phyloP scores from a whole-genome alignment of 2,329 filamentous ascomycete genomes.

The Beauveria pseudobassiana region DNA sequence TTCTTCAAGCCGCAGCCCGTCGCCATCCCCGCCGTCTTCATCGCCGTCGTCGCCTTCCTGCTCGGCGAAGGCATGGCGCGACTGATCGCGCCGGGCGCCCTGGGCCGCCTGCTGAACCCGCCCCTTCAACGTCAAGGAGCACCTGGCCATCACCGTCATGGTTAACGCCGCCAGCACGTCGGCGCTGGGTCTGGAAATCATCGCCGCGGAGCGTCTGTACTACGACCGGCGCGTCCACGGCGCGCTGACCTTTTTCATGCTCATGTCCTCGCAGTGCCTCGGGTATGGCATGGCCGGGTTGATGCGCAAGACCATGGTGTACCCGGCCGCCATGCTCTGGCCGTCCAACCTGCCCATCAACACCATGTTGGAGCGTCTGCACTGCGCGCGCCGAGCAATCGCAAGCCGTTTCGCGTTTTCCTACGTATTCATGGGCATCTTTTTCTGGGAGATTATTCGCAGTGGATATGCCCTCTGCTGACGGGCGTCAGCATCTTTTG shows the following conservation, averaged over 20 bases:
- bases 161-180: conserved; percentile 31
- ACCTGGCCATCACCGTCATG: conserved; percentile 33
- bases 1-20: conserved; percentile 11
- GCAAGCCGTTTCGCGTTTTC: conserved; percentile 33
- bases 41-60: conserved; percentile 6
- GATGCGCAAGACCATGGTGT: conserved; percentile 36
- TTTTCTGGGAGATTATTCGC: conserved; percentile 40
- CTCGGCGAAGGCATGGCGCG: conserved; percentile 6
- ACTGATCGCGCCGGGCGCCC: not conserved
- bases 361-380: conserved; percentile 23
- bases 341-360: conserved; percentile 23
- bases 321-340: conserved; percentile 37
- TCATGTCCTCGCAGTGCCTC: conserved; percentile 39
- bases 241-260: conserved; percentile 34
- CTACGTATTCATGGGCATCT: conserved; percentile 30
- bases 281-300: conserved; percentile 43
- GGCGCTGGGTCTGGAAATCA: conserved; percentile 26
- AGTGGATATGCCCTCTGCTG: conserved; percentile 37
- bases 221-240: conserved; percentile 33
- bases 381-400: conserved; percentile 25
- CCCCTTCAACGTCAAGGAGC: conserved; percentile 21
- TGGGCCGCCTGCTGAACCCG: conserved; percentile 21
- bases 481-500: conserved; percentile 33
- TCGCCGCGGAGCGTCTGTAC: conserved; percentile 39
- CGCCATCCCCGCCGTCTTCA: conserved; percentile 5